A percentile compares a stretch with the other conserved stretches of the same genome.
Conservation (phyloP, 257 asterid genomes). For the Jacaranda mimosifolia region DNA sequence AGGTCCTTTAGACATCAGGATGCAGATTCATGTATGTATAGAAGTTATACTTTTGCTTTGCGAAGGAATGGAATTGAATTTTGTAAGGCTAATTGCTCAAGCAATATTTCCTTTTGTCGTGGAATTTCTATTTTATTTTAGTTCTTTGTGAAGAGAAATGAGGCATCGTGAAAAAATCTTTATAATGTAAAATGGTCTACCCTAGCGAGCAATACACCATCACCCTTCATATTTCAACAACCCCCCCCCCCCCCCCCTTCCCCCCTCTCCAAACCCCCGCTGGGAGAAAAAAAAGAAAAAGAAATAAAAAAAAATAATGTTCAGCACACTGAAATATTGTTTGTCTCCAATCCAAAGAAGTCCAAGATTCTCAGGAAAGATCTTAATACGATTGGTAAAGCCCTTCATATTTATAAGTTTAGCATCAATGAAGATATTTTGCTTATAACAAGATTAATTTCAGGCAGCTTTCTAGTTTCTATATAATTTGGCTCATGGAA, state of each 20-base stretch:
- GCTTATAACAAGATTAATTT: background rate
- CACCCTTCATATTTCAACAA: background rate
- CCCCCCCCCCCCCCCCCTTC: too few relatives aligned
- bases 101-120: background rate
- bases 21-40: background rate
- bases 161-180: background rate
- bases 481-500: background rate
- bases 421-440: background rate
- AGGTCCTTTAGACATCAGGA: background rate
- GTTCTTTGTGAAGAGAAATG: background rate
- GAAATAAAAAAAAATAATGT: background rate
- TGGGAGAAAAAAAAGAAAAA: too few relatives aligned
- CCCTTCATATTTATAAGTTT: background rate
- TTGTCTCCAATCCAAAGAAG: background rate
- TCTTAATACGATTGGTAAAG: background rate
- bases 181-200: background rate
- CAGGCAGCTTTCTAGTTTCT: background rate
- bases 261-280: too few relatives aligned
- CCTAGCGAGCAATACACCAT: background rate
- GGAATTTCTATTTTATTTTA: background rate
- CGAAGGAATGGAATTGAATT: background rate
- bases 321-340: too few relatives aligned
- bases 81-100: background rate
- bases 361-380: background rate
- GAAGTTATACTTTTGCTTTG: background rate